Conservation (phyloP, 2,329 filamentous ascomycete genomes). For the Elsinoe necatrix region DNA sequence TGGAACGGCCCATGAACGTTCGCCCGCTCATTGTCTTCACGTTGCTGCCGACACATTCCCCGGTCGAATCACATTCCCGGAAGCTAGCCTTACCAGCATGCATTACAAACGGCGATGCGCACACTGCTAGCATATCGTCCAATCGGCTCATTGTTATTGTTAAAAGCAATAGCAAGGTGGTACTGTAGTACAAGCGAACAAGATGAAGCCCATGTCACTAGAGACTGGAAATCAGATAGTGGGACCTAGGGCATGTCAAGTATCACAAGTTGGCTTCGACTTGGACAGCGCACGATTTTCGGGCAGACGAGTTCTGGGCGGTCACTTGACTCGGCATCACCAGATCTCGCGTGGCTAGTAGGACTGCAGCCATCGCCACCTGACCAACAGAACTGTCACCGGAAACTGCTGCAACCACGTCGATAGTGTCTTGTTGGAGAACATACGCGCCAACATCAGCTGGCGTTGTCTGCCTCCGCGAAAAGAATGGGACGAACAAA, state of each 20-base stretch:
- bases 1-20: conserved; percentile 2
- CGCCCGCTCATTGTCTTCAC: not conserved
- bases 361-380: not conserved
- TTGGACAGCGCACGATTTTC: conserved; percentile 4
- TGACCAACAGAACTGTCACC: not conserved
- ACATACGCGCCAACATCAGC: conserved; percentile 2
- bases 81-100: conserved; percentile 1
- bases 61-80: conserved; percentile 1
- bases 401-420: not conserved
- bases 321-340: conserved; percentile 14
- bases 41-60: not conserved
- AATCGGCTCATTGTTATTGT: too few relatives aligned
- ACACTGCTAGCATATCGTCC: too few relatives aligned
- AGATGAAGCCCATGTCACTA: not conserved
- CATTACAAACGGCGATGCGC: not conserved
- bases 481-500: not conserved
- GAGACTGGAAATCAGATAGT: not conserved
- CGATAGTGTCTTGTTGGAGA: not conserved
- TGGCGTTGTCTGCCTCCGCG: not conserved
- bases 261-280: not conserved
- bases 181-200: not conserved
- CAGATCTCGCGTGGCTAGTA: conserved; percentile 11
- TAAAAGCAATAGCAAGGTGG: not conserved
- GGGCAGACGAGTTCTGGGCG: not conserved
- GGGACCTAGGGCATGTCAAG: not conserved